Conservation (phyloP, 805 yeast genomes). For the Starmerella riodocensis region DNA sequence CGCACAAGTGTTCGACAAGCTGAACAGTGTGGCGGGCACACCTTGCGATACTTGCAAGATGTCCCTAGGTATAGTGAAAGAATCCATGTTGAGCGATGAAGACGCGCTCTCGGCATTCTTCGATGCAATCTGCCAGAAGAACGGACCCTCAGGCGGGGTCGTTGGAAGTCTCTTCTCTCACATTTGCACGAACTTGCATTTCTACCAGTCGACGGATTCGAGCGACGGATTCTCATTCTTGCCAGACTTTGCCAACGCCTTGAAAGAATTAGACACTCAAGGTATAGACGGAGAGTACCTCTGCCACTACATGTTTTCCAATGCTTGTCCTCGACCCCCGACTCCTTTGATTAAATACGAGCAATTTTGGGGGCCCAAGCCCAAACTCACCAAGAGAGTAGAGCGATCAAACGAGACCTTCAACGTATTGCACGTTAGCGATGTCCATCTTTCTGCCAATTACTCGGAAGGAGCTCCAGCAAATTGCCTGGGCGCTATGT, state of each 20-base stretch:
- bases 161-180: conserved; percentile 7
- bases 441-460: conserved; percentile 47
- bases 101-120: conserved; percentile 6
- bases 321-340: conserved; percentile 41
- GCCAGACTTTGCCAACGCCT: conserved; percentile 38
- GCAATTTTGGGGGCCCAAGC: conserved; percentile 36
- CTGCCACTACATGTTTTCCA: conserved; percentile 40
- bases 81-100: conserved; percentile 2
- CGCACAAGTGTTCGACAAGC: conserved; percentile 7
- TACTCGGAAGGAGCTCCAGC: conserved; percentile 36
- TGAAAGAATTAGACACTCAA: conserved; percentile 39
- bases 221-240: conserved; percentile 18
- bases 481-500: conserved; percentile 32
- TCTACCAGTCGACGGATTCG: conserved; percentile 8
- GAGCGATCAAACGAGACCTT: conserved; percentile 28
- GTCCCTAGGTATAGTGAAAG: conserved; percentile 7
- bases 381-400: conserved; percentile 12
- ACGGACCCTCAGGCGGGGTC: conserved; percentile 7
- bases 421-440: conserved; percentile 53
- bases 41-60: conserved; percentile 19
- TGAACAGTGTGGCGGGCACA: conserved; percentile 17
- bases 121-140: conserved; percentile 15
- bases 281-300: conserved; percentile 47
- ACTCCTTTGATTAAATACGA: conserved; percentile 38
- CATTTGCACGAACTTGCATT: conserved; percentile 12